phyloP scores from a whole-genome alignment of 2,329 filamentous ascomycete species.

The Lasiodiplodia theobromae region DNA sequence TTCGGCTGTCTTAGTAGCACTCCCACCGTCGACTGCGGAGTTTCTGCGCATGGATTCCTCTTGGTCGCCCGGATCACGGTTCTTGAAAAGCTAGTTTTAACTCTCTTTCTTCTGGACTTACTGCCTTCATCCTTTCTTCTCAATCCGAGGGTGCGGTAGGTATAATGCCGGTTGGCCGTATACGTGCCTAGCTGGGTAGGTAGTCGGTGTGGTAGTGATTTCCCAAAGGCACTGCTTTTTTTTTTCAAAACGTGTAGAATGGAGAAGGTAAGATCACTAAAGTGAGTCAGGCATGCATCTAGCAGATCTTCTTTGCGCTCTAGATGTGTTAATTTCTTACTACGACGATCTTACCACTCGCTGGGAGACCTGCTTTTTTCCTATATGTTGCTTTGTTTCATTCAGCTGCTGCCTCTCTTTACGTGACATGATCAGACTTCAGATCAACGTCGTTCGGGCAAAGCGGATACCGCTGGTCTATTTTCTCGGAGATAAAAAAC shows the following conservation, averaged over 20 bases:
- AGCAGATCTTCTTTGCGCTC: constrained; percentile 3
- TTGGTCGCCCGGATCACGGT: background rate
- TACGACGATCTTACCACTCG: constrained; percentile 16
- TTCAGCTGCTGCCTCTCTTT: background rate
- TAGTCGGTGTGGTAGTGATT: background rate
- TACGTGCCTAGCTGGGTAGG: constrained; percentile 20
- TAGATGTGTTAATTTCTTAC: constrained; percentile 20
- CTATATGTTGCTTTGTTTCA: background rate
- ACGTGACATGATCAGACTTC: background rate
- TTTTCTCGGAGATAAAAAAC: background rate
- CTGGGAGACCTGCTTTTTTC: background rate
- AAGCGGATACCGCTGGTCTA: background rate
- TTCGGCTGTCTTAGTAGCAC: constrained; percentile 14
- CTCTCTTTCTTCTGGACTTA: background rate
- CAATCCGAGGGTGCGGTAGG: constrained; percentile 4
- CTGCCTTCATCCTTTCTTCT: background rate
- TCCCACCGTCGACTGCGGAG: constrained; percentile 1
- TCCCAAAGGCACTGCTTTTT: background rate
- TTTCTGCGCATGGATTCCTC: background rate
- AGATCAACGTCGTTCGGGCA: background rate
- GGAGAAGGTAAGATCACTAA: constrained; percentile 23
- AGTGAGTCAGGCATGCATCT: constrained; percentile 22
- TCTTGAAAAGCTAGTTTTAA: constrained; percentile 1
- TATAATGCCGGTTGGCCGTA: constrained; percentile 16
- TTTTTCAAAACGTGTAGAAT: background rate